Percentiles rank a stretch among this genome's conserved stretches.
Evolutionary conservation across 2,329 filamentous ascomycete genomes (phyloP).

Genomic region (Blumeria hordei): DNA sequence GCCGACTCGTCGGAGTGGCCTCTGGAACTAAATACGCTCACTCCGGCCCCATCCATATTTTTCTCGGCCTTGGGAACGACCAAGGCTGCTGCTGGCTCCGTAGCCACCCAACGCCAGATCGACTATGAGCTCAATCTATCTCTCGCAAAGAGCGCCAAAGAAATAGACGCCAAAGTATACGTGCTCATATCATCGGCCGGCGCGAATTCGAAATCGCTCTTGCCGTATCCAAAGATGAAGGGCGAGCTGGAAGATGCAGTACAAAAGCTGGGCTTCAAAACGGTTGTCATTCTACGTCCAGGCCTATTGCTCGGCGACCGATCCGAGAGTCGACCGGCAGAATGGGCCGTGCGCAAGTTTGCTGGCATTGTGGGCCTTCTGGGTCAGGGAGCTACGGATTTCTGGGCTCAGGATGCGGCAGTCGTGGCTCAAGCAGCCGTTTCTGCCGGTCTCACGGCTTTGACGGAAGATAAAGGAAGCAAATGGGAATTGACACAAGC

Average conservation of each 20-base stretch:
- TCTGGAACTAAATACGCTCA: constrained; percentile 27
- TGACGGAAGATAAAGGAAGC: constrained; percentile 20
- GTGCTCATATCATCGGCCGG: constrained; percentile 23
- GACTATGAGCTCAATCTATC: constrained; percentile 71
- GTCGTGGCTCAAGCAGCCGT: constrained; percentile 32
- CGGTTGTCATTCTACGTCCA: constrained; percentile 53
- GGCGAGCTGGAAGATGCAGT: constrained; percentile 63
- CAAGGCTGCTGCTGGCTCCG: constrained; percentile 43
- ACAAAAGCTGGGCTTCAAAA: constrained; percentile 47
- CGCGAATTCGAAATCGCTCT: constrained; percentile 25
- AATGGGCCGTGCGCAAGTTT: constrained; percentile 29
- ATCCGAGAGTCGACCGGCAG: constrained; percentile 32
- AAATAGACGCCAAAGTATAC: constrained; percentile 40
- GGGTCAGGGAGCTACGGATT: constrained; percentile 29
- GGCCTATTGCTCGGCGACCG: constrained; percentile 53
- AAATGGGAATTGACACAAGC: constrained; percentile 23
- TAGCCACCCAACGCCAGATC: constrained; percentile 65
- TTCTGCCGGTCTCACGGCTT: constrained; percentile 20
- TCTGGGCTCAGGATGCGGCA: constrained; percentile 40
- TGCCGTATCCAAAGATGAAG: constrained; percentile 51
- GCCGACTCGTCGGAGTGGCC: constrained; percentile 48
- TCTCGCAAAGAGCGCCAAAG: constrained; percentile 50
- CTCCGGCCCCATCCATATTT: constrained; percentile 35
- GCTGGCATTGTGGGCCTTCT: constrained; percentile 31
- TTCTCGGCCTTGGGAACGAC: constrained; percentile 68